Evolutionary conservation across 1,139 yeast species (phyloP), one percentile per base, ranked within the genome.

Genomic region (Taphrina sp.): DNA sequence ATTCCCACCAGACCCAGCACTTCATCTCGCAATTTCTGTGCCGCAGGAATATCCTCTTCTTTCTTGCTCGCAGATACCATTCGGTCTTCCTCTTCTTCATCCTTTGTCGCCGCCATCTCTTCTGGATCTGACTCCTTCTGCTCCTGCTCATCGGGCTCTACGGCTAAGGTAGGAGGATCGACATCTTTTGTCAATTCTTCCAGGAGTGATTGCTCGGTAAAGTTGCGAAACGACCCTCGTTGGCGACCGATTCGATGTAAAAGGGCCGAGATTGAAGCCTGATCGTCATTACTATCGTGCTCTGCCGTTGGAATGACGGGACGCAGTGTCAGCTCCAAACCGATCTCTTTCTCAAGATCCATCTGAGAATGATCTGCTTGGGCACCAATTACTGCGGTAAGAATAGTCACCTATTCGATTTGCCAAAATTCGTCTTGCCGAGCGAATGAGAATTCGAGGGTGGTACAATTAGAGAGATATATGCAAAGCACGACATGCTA

Each of bases 121-220:
- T n/a, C n/a, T 3, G 12, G 17, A 17, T 5, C 47, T 12, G 12
- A 1, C 2, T 14, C 3, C n/a, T 41, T 35, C 14, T 41, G 12
- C 23, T 41, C 35, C 17, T 4, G 24, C 12, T 26, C 31, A 26
- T 41, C 45, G 4, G 45, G 34, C 22, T 16, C 35, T n/a, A n/a
- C n/a, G n/a, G n/a, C n/a, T n/a, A n/a, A n/a, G n/a, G n/a, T n/a
- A n/a, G n/a, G n/a, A n/a, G n/a, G n/a, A n/a, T n/a, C n/a, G n/a
- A n/a, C n/a, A n/a, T n/a, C n/a, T n/a, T 28, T 57, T 5, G 65
- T 73, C 42, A 78, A 74, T 61, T 81, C 85, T 36, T 70, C 69
- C 43, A 67, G 61, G 16, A 85, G 69, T 1, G 74, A 71, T 7
- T 76, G 81, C 65, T 85, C 94, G 0, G 83, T 77, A 16, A 85